Evolutionary conservation across 306 rosid genomes (phyloP), one percentile per base, ranked within the genome.

Genomic region (Inga leiocalycina): DNA sequence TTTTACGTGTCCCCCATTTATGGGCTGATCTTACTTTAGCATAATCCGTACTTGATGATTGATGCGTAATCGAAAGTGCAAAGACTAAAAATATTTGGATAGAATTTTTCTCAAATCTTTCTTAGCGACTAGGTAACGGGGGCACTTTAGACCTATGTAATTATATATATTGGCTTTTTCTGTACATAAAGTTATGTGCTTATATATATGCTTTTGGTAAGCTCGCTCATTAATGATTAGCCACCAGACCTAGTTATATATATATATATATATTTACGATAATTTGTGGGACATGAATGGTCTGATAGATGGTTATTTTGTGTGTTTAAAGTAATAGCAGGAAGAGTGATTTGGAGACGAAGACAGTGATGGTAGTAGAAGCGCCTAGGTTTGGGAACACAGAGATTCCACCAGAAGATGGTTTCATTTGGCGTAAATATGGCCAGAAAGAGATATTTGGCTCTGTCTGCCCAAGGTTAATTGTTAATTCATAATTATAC

Each of bases 391-490:
- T 90, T 10, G 98, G 97, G 76, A 91, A 93, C 71, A 87, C 93
- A 32, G 93, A 91, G 30, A 71, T 90, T 48, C 98, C 98, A 22
- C 94, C 91, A 0, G 98, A 94, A 6, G 98, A 93, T 70, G 93
- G 93, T 8, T 91, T 78, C 84, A 90, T 93, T 5, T 94, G 98
- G 97, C 83, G 98, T 43, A 94, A 94, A 79, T 94, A 94, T 74
- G 98, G 98, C 70, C 97, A 94, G 75, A 94, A 94, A 80, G 97
- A 90, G 80, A 94, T 94, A 19, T 89, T 90, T 74, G 94, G 94
- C 46, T 80, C 85, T 70, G 86, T 19, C 45, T 79, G 83, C 67
- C 97, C 94, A 44, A 94, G 97, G 98, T 94, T 0, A 1, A 52
- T 17, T 1, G 97, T 94, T 2, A 52, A 52, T 17, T 17, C 8